Conservation (phyloP, 345 rosid genomes). For the Erysimum cheiranthoides region DNA sequence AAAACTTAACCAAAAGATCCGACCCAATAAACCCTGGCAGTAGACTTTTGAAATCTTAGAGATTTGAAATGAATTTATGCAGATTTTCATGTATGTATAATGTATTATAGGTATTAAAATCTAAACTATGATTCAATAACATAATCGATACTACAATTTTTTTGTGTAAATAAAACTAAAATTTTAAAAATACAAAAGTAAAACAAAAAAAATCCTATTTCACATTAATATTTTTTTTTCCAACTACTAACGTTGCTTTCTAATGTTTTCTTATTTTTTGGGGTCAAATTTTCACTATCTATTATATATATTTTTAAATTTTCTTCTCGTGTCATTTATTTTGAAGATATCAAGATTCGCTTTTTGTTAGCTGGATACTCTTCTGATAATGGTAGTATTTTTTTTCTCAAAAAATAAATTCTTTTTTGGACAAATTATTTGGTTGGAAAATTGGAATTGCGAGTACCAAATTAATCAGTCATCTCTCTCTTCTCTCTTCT, state of each 20-base stretch:
- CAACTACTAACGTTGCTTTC: neutral
- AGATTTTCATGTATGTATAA: neutral
- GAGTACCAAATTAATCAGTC: neutral
- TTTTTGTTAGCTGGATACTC: neutral
- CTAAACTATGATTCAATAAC: neutral
- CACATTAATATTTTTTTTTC: neutral
- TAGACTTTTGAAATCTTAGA: neutral
- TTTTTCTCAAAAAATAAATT: neutral
- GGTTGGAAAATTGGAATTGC: conserved; percentile 17
- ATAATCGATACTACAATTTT: neutral
- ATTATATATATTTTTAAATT: neutral
- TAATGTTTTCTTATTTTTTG: neutral
- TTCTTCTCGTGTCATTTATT: neutral
- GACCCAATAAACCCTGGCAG: neutral
- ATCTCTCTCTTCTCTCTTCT: neutral
- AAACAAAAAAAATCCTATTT: neutral
- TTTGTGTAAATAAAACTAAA: no score
- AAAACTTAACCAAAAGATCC: neutral
- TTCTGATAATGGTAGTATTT: neutral
- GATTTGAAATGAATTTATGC: neutral
- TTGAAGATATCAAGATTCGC: neutral
- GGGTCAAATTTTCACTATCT: neutral
- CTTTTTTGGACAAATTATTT: neutral
- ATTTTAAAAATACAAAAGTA: neutral
- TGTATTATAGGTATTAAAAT: neutral